A percentile compares a stretch with the other conserved stretches of the same genome.
These are phyloP conservation scores for Urostyla sp. DNA, from an alignment of 73 alveolate genomes.

Conservation along the genomic window DNA sequence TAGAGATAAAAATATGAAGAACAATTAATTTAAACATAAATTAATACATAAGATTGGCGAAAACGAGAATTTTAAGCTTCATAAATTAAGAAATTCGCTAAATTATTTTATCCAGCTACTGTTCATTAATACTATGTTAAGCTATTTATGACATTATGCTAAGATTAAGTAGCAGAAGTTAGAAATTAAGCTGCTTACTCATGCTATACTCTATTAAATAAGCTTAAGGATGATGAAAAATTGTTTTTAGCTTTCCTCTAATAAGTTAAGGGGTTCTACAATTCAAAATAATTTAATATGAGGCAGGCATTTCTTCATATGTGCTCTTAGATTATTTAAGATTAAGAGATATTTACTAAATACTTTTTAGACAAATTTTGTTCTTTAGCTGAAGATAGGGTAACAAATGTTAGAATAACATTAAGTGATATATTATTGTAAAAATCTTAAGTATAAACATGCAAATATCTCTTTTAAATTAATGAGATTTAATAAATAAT, in stretches of 20 bases:
- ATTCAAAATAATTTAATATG: constrained; percentile 28
- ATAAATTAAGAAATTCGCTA: constrained; percentile 65
- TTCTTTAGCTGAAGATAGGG: constrained; percentile 37
- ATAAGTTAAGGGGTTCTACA: constrained; percentile 21
- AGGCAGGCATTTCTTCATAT: constrained; percentile 46
- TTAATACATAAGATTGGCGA: constrained; percentile 75
- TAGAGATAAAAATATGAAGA: constrained; percentile 71
- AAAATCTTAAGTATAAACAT: neutral
- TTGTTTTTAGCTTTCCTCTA: constrained; percentile 4
- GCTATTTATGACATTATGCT: constrained; percentile 68
- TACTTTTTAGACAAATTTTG: constrained; percentile 24
- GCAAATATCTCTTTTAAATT: neutral
- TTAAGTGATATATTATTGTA: neutral
- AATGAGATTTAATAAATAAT: neutral
- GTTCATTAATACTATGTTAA: constrained; percentile 68
- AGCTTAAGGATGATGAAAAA: neutral
- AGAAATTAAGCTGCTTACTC: constrained; percentile 66
- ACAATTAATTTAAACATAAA: constrained; percentile 60
- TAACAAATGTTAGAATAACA: constrained; percentile 54
- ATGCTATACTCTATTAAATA: constrained; percentile 2
- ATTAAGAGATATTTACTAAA: constrained; percentile 16
- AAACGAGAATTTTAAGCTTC: constrained; percentile 59
- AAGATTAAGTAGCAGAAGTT: constrained; percentile 77
- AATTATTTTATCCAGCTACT: constrained; percentile 64
- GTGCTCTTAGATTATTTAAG: constrained; percentile 40